Evolutionary conservation across 2,329 filamentous ascomycete species (phyloP), one percentile per base, ranked within the genome.

Genomic region (Trichoderma sp.): DNA sequence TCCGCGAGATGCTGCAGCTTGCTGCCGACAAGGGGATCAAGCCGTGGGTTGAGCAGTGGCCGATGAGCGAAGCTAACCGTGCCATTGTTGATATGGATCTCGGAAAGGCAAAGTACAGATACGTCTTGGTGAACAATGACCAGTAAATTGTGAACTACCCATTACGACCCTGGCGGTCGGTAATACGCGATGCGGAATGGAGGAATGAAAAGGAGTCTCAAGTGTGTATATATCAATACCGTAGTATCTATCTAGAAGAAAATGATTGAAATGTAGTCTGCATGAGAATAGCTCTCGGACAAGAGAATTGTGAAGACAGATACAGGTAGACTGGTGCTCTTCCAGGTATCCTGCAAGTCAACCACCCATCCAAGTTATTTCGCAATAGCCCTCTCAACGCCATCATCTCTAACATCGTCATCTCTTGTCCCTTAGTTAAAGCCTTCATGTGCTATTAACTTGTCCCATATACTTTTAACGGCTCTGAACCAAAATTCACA

Each of bases 1-100:
- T 90, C 58, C 81, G 84, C 66, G 86, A 88, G 76, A 90, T 91
- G 88, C 77, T 91, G 66, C 74, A 85, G 72, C 83, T 91, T 71
- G 88, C 86, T 17, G 87, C 84, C 1, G 83, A 88, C 68, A 86
- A 89, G 79, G 82, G 84, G 0, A 80, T 91, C 32, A 85, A 86
- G 80, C 86, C 88, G 1, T 88, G 86, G 86, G 83, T 90, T 57
- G 82, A 89, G 77, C 80, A 84, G 77, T 80, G 85, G 72, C 83
- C 84, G 3, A 85, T 91, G 84, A 85, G 82, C 75, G 84, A 87
- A 50, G 85, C 85, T 1, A 90, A 90, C 77, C 77, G 85, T 78
- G 82, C 83, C 0, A 79, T 90, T 39, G 77, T 88, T 30, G 87
- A 89, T 75, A 84, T 90, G 80, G 85, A 88, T 66, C 79, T 79